Evolutionary conservation across 768 basidiomycete genomes (phyloP).

Genomic region (Polyporus arcularius): DNA sequence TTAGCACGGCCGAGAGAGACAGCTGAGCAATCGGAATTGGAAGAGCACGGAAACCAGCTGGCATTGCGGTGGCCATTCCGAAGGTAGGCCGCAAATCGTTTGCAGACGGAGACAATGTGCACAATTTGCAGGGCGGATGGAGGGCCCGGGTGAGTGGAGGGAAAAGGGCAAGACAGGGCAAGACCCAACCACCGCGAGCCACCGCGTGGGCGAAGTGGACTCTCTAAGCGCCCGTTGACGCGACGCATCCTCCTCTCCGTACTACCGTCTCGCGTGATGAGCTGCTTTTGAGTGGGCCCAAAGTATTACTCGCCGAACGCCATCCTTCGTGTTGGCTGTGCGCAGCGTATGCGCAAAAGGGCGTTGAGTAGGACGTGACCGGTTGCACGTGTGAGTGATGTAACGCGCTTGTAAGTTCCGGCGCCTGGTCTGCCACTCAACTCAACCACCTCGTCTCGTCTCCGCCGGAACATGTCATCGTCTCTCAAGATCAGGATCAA

Average conservation of each 20-base stretch:
- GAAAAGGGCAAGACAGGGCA: no score
- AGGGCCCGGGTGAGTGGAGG: no score
- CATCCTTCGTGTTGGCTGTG: no score
- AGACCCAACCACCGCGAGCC: no score
- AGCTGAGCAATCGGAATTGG: constrained; percentile 68
- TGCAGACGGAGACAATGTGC: neutral
- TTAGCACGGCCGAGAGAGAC: constrained; percentile 74
- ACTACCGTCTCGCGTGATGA: no score
- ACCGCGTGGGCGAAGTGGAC: no score
- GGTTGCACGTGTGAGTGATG: neutral
- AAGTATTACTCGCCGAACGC: no score
- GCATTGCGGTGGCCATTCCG: constrained; percentile 4
- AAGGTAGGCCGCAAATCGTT: neutral
- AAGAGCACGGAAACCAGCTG: constrained; percentile 51
- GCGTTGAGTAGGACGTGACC: constrained; percentile 6
- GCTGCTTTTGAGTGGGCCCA: no score
- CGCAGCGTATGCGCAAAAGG: no score
- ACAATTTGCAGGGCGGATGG: neutral
- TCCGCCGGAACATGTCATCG: constrained; percentile 1
- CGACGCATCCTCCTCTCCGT: no score
- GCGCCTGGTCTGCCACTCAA: neutral
- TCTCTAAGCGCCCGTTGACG: no score
- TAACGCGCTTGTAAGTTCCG: neutral
- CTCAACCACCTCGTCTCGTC: neutral
- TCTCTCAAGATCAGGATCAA: constrained; percentile 27